Percentiles rank a stretch among this genome's conserved stretches.
These are phyloP conservation scores for Insectozyma bohioensis DNA, from an alignment of 1,139 yeast genomes.

Conservation along the genomic window DNA sequence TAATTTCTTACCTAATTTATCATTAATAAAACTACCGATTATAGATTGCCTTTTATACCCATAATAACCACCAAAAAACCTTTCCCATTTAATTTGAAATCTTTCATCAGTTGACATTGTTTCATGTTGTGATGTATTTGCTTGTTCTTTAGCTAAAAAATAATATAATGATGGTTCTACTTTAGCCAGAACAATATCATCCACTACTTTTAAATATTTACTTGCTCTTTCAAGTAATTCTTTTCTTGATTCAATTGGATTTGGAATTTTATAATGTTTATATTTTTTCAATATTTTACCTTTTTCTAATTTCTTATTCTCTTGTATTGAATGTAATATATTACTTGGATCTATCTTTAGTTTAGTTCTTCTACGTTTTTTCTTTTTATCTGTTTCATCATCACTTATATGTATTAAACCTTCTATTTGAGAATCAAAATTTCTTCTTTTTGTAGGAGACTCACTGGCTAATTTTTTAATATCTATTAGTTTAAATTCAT, in stretches of 20 bases:
- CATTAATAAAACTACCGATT: slow-evolving; percentile 40
- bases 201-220: slow-evolving; percentile 32
- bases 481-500: slow-evolving; percentile 7
- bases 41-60: slow-evolving; percentile 58
- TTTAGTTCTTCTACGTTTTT: neutral
- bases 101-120: slow-evolving; percentile 51
- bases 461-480: slow-evolving; percentile 3
- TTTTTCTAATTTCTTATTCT: slow-evolving; percentile 16
- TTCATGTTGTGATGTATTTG: slow-evolving; percentile 35
- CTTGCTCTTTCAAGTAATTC: slow-evolving; percentile 25
- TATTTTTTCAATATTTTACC: slow-evolving; percentile 21
- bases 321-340: slow-evolving; percentile 12
- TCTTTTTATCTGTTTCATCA: slow-evolving; percentile 13
- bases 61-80: slow-evolving; percentile 59
- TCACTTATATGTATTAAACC: slow-evolving; percentile 12
- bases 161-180: slow-evolving; percentile 46
- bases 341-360: slow-evolving; percentile 7
- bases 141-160: slow-evolving; percentile 42
- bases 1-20: slow-evolving; percentile 20
- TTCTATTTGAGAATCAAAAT: slow-evolving; percentile 6
- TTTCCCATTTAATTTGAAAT: slow-evolving; percentile 43
- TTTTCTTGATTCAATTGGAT: slow-evolving; percentile 25
- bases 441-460: slow-evolving; percentile 3
- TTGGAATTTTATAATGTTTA: slow-evolving; percentile 23
- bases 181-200: slow-evolving; percentile 44